Evolutionary conservation across 2,329 filamentous ascomycete species (phyloP), one percentile per base, ranked within the genome.

Genomic region (Penicillium sp.): DNA sequence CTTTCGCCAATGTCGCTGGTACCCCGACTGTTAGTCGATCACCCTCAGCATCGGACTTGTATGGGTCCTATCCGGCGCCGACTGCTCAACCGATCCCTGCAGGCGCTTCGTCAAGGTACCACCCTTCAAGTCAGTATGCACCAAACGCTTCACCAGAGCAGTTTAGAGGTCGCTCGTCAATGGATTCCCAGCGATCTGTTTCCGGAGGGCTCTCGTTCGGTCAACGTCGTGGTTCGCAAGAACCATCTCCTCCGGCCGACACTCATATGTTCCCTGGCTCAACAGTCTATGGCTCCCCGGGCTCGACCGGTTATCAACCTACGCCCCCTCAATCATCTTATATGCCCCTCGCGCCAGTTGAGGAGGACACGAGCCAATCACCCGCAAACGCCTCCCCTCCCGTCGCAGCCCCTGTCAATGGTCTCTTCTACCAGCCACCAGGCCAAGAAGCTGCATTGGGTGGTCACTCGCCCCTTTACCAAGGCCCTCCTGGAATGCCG

Each of bases 1-100:
- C 87, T 1, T 96, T 98, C 61, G 82, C 85, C 6, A 83, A 83
- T 37, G 79, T 95, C 35, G 74, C 84, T 17, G 79, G 83, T 18
- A 85, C 84, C 2, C 84, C 85, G 5, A 83, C 77, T 2, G 76
- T 88, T 42, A 88, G 84, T 57, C 76, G 84, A 28, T 79, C 82
- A 2, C 80, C 84, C 3, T 92, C 85, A 3, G 74, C 72, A 11
- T 79, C 86, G 30, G 89, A 95, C 50, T 66, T 85, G 4, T 93
- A 92, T 57, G 81, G 80, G 8, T 67, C 72, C 4, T 78, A 75
- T 53, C 64, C 66, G 27, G 59, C 59, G 41, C 50, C 55, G 40
- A 57, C 50, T 42, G 61, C 48, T 5, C 60, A 57, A 32, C 53
- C 58, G 36, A 60, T 61, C 33, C 52, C 60, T 18, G 39, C 49